Evolutionary conservation across 2,329 filamentous ascomycete species (phyloP).

Genomic region (Piedraia hortae): DNA sequence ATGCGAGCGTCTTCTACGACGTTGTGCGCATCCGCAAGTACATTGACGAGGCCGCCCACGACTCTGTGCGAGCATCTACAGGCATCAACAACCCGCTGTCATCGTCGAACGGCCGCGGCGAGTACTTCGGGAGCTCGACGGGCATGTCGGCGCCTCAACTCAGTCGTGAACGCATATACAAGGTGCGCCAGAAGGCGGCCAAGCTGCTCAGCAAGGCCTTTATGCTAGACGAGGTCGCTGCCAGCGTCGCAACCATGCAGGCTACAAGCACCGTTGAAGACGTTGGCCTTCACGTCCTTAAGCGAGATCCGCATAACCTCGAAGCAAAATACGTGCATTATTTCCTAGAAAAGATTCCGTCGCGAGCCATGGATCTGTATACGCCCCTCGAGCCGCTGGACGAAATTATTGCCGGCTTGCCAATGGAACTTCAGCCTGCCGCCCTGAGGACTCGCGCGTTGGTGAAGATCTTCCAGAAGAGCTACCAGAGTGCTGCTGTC

Average conservation of each 20-base stretch:
- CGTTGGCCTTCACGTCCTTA: conserved; percentile 44
- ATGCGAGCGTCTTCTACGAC: conserved; percentile 60
- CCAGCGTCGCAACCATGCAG: conserved; percentile 64
- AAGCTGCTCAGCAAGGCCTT: conserved; percentile 55
- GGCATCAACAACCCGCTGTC: conserved; percentile 37
- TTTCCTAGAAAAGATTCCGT: conserved; percentile 74
- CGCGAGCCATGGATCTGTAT: conserved; percentile 40
- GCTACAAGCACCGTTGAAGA: conserved; percentile 50
- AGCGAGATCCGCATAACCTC: conserved; percentile 34
- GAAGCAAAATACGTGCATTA: conserved; percentile 78
- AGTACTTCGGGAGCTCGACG: conserved; percentile 23
- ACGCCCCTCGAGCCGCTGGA: conserved; percentile 39
- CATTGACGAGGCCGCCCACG: conserved; percentile 53
- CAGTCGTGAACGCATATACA: conserved; percentile 47
- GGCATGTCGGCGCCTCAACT: conserved; percentile 31
- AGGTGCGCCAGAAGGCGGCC: conserved; percentile 56
- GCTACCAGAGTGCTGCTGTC: conserved; percentile 38
- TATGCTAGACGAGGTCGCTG: conserved; percentile 55
- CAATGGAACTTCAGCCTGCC: conserved; percentile 36
- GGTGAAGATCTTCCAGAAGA: conserved; percentile 47
- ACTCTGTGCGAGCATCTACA: conserved; percentile 50
- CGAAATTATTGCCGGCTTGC: conserved; percentile 36
- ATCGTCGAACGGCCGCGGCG: conserved; percentile 22
- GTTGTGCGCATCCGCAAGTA: conserved; percentile 54
- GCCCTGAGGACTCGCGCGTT: conserved; percentile 46